phyloP scores from a whole-genome alignment of 805 yeast genomes.

The baker's yeast (Saccharomyces cerevisiae) region DNA sequence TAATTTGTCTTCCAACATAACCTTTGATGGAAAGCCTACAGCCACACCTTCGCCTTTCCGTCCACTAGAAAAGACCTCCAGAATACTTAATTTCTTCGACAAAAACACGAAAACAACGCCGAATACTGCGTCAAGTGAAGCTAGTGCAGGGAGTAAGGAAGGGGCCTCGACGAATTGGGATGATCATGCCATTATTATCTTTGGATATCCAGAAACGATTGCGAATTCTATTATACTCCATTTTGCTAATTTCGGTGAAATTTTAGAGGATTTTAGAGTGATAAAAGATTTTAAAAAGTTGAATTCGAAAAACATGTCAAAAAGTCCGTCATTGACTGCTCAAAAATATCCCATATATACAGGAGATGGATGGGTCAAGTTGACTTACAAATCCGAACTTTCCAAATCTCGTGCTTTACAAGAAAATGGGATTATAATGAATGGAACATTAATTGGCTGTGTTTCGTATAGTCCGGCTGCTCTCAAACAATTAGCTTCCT shows the following conservation, averaged over 20 bases:
- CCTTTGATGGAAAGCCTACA: slow-evolving; percentile 1
- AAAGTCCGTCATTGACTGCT: not conserved
- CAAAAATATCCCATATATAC: slow-evolving; percentile 60
- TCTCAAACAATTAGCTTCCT: slow-evolving; percentile 48
- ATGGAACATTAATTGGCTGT: slow-evolving; percentile 60
- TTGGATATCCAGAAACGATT: slow-evolving; percentile 78
- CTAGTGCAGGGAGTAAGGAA: slow-evolving; percentile 1
- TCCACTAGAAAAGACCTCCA: not conserved
- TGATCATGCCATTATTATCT: slow-evolving; percentile 60
- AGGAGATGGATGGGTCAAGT: slow-evolving; percentile 86
- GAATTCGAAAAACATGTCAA: not conserved
- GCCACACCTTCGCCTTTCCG: slow-evolving; percentile 3
- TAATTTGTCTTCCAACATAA: not conserved
- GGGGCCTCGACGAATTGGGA: slow-evolving; percentile 30
- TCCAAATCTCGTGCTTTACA: slow-evolving; percentile 78
- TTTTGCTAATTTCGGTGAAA: slow-evolving; percentile 71
- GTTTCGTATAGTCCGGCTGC: slow-evolving; percentile 56
- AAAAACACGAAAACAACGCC: not conserved
- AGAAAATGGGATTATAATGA: slow-evolving; percentile 69
- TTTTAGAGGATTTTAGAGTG: slow-evolving; percentile 64
- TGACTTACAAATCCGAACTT: slow-evolving; percentile 68
- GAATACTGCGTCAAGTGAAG: slow-evolving; percentile 2
- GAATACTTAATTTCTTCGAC: not conserved
- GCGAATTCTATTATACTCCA: slow-evolving; percentile 60
- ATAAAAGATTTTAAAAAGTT: slow-evolving; percentile 15